Conservation (phyloP, 2,329 filamentous ascomycete species). For the Ampelomyces quisqualis region DNA sequence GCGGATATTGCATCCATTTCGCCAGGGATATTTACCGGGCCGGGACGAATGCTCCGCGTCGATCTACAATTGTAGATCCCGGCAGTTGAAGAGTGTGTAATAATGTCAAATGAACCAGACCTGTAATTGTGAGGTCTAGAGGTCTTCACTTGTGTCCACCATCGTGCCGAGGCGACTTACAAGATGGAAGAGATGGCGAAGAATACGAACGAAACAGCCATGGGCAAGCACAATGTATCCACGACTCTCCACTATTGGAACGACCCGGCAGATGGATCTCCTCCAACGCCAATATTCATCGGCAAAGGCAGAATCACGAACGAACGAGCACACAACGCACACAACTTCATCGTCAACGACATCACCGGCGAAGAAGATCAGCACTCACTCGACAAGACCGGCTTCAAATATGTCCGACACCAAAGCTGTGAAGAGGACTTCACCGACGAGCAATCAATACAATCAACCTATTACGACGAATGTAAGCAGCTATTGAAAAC, state of each 20-base stretch:
- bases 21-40: neutral
- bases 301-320: slow-evolving; percentile 27
- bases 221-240: slow-evolving; percentile 18
- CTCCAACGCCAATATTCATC: slow-evolving; percentile 25
- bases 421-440: slow-evolving; percentile 22
- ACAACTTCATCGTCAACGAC: slow-evolving; percentile 23
- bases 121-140: neutral
- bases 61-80: neutral
- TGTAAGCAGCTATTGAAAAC: slow-evolving; percentile 31
- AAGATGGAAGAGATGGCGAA: neutral
- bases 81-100: neutral
- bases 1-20: neutral
- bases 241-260: slow-evolving; percentile 29
- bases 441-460: slow-evolving; percentile 17
- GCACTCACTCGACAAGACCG: slow-evolving; percentile 22
- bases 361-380: slow-evolving; percentile 21
- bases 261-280: slow-evolving; percentile 24
- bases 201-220: neutral
- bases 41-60: neutral
- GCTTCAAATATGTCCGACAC: slow-evolving; percentile 25
- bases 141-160: neutral
- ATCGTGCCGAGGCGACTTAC: neutral
- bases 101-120: neutral
- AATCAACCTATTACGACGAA: slow-evolving; percentile 21
- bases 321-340: slow-evolving; percentile 21